Conservation (phyloP, 2,329 filamentous ascomycete genomes). For the Colletotrichum australisinense region DNA sequence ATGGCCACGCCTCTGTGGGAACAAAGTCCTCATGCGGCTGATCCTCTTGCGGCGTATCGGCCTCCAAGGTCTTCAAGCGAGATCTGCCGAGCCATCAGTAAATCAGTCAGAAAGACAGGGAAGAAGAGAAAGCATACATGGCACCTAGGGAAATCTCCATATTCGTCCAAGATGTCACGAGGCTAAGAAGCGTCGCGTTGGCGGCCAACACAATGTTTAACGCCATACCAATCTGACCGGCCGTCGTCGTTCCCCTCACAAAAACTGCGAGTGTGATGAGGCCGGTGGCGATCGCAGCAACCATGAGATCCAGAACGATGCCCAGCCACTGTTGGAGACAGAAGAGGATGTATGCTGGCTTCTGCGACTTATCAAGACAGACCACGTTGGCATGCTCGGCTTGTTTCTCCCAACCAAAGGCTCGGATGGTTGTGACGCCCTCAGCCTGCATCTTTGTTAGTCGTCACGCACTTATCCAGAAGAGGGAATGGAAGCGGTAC, state of each 20-base stretch:
- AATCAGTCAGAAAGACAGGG: not conserved
- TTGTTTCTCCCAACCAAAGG: slow-evolving; percentile 63
- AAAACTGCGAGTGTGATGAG: slow-evolving; percentile 57
- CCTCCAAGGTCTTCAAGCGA: slow-evolving; percentile 43
- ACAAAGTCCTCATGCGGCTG: slow-evolving; percentile 35
- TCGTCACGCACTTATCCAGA: not conserved
- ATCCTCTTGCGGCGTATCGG: slow-evolving; percentile 42
- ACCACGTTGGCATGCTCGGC: slow-evolving; percentile 56
- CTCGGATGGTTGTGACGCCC: slow-evolving; percentile 62
- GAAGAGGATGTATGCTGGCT: slow-evolving; percentile 67
- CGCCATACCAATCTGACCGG: slow-evolving; percentile 37
- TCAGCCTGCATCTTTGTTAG: slow-evolving; percentile 40
- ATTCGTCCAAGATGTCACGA: slow-evolving; percentile 45
- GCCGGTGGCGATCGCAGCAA: slow-evolving; percentile 57
- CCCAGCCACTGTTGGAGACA: slow-evolving; percentile 68
- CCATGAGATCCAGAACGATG: slow-evolving; percentile 61
- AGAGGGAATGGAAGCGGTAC: not conserved
- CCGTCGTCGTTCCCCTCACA: slow-evolving; percentile 22
- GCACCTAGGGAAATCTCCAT: slow-evolving; percentile 45
- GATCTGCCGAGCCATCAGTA: slow-evolving; percentile 11
- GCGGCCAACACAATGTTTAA: slow-evolving; percentile 40
- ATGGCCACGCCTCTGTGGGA: slow-evolving; percentile 46
- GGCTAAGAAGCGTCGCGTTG: slow-evolving; percentile 44
- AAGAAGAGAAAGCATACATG: slow-evolving; percentile 22
- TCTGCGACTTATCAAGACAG: slow-evolving; percentile 65